Base-by-base conservation (phyloP, 345 rosid species). In the Populus simonii region DNA sequence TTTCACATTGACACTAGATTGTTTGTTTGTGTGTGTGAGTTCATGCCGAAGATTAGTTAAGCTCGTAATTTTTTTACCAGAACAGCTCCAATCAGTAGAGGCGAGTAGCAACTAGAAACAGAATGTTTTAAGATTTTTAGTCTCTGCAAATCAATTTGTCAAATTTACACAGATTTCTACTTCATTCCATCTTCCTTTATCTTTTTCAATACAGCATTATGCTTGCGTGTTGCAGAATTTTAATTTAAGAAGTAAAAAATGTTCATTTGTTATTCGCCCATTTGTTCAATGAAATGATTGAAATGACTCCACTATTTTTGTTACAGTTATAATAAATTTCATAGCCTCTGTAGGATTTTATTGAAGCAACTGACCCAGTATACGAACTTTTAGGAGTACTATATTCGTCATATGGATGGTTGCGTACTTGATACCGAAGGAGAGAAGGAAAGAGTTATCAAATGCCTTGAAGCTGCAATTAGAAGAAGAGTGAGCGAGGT, bases 341-440 rank as follows among this genome's bases (percentile, higher is more conserved):
- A 57, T 35, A 59, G 51, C 76, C 43, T 73, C 38, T 36, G 9
- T 27, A 13, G 47, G 38, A 47, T 43, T 43, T 18, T 39, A 67
- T 57, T 79, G 29, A 61, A 41, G 29, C 20, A 13, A 7, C 45
- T 79, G 35, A 53, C 25, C 45, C 38, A 3, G 31, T 18, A 68
- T 79, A 68, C 74, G 5, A 57, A 59, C 63, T 33, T 67, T 63
- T 74, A 91, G 90, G 98, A 94, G 87, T 94, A 90, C 79, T 94
- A 86, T 80, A 92, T 94, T 61, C 93, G 98, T 68, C 97, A 93
- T 78, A 84, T 87, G 90, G 98, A 94, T 63, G 98, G 98, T n/a
- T 91, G 97, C 86, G 89, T 86, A 38, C 93, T 93, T 23, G 94
- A 93, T 70, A 80, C 89, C 1, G 94, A 90, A 85, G 94, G 90